Percentiles rank a stretch among this genome's conserved stretches.
Evolutionary conservation across 1,284 basidiomycete genomes (phyloP).

Genomic region (Marasmius sp.): DNA sequence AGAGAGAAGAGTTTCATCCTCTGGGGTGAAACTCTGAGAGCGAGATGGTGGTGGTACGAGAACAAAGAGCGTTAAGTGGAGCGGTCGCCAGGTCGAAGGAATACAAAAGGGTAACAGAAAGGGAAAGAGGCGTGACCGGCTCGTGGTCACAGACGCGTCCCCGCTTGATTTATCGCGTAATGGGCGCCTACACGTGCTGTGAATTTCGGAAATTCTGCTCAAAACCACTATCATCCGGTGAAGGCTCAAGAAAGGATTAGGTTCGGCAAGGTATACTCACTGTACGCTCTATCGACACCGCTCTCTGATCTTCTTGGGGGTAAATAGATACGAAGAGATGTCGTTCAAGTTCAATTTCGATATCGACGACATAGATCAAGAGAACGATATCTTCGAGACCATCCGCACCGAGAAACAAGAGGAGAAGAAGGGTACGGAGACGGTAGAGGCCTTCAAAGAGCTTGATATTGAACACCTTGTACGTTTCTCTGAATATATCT

Average conservation of each 20-base stretch:
- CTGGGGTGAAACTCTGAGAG: background rate
- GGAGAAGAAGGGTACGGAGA: background rate
- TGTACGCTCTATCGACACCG: too few species aligned
- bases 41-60: slow-evolving; percentile 3
- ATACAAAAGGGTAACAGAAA: background rate
- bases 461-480: slow-evolving; percentile 34
- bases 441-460: slow-evolving; percentile 28
- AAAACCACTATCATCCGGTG: background rate
- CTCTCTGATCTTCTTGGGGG: too few species aligned
- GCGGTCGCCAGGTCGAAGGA: background rate
- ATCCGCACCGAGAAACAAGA: background rate
- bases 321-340: background rate
- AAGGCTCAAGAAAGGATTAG: too few species aligned
- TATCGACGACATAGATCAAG: slow-evolving; percentile 38
- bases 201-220: background rate
- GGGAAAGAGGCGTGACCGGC: background rate
- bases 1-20: slow-evolving; percentile 7
- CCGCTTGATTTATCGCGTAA: background rate
- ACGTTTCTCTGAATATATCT: slow-evolving; percentile 14
- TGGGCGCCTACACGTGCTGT: background rate
- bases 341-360: slow-evolving; percentile 60
- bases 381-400: background rate
- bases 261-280: too few species aligned
- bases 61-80: slow-evolving; percentile 5
- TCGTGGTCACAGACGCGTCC: background rate